A percentile compares a stretch with the other conserved stretches of the same genome.
Conservation (phyloP, 371 early-diverging fungal genomes). For the Syncephalastrum contaminatum region DNA sequence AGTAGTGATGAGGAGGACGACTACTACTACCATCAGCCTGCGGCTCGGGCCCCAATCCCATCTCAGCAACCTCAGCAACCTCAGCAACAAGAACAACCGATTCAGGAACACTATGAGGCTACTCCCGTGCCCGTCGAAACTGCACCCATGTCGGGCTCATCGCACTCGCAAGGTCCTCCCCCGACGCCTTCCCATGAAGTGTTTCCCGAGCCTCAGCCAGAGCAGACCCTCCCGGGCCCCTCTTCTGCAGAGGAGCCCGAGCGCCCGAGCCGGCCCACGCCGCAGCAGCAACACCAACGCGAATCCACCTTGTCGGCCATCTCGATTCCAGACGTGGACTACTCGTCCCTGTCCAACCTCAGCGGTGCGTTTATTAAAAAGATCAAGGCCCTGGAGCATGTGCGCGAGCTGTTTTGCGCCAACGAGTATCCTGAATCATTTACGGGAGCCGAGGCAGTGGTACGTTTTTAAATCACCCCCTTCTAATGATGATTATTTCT, state of each 20-base stretch:
- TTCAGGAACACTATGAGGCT: background rate
- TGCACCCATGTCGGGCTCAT: no score
- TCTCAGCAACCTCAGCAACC: conserved; percentile 4
- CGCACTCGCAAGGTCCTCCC: background rate
- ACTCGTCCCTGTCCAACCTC: conserved; percentile 20
- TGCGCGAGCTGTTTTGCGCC: conserved; percentile 39
- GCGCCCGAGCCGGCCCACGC: background rate
- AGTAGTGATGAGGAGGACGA: conserved; percentile 23
- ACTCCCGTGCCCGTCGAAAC: no score
- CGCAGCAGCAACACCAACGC: conserved; percentile 3
- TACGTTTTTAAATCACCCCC: conserved; percentile 17
- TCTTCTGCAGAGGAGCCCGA: background rate
- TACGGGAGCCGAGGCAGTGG: conserved; percentile 47
- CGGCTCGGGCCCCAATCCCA: background rate
- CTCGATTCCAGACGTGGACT: conserved; percentile 8
- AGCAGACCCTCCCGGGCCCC: background rate
- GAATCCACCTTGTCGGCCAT: conserved; percentile 9
- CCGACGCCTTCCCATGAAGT: background rate
- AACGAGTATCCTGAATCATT: conserved; percentile 49
- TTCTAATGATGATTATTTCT: background rate
- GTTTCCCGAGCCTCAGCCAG: background rate
- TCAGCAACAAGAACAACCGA: background rate
- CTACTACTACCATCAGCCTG: conserved; percentile 1
- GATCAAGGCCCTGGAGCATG: conserved; percentile 22
- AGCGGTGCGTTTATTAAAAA: conserved; percentile 16